Percentiles rank a stretch among this genome's conserved stretches.
These are phyloP conservation scores for Diaporthe velutina DNA, from an alignment of 2,329 filamentous ascomycete species.

Conservation along the genomic window DNA sequence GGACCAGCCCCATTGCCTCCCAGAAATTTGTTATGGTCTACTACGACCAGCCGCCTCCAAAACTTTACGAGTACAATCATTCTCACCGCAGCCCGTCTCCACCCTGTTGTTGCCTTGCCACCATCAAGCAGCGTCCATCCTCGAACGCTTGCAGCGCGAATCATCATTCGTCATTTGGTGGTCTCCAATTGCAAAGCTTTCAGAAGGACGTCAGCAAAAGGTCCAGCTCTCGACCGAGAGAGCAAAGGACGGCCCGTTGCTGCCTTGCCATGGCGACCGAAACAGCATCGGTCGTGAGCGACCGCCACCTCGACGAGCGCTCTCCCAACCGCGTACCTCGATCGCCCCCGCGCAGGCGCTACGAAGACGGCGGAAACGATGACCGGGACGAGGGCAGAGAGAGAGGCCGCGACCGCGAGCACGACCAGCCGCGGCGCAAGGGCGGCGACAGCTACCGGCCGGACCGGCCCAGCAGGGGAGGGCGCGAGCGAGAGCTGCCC, in stretches of 20 bases:
- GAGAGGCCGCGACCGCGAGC: conserved; percentile 38
- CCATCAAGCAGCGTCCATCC: not conserved
- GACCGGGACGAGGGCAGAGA: conserved; percentile 47
- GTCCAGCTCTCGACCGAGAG: not conserved
- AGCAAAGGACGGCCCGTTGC: conserved; percentile 5
- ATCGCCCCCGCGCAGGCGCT: conserved; percentile 47
- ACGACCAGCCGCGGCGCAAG: conserved; percentile 53
- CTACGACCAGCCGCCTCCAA: not conserved
- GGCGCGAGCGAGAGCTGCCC: conserved; percentile 39
- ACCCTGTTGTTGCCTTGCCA: not conserved
- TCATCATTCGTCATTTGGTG: not conserved
- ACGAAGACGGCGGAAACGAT: conserved; percentile 42
- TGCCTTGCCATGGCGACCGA: conserved; percentile 37
- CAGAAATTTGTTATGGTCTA: conserved; percentile 19
- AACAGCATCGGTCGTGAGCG: conserved; percentile 39
- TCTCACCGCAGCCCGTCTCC: not conserved
- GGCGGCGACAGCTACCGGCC: conserved; percentile 66
- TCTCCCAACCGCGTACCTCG: conserved; percentile 46
- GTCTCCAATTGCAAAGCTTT: not conserved
- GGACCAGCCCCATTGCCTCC: conserved; percentile 9
- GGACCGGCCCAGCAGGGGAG: conserved; percentile 33
- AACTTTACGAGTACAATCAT: not conserved
- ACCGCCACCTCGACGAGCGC: conserved; percentile 42
- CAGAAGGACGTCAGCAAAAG: not conserved
- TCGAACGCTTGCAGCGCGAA: not conserved